Evolutionary conservation across 768 basidiomycete species (phyloP), one percentile per base, ranked within the genome.

Genomic region (Leccinum arenicola): DNA sequence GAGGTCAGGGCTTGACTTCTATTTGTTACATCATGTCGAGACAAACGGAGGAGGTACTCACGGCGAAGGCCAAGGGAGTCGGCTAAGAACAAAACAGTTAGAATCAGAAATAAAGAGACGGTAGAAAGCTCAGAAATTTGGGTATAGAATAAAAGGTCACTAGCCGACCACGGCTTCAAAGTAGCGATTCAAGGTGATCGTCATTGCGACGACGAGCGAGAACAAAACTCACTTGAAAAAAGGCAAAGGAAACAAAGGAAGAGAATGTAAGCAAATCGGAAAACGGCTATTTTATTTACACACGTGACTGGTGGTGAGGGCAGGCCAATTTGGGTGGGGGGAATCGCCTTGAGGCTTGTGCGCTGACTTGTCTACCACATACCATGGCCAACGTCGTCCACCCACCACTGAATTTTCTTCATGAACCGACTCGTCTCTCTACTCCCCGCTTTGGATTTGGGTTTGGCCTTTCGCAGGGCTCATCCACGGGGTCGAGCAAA

Each of bases 1-100:
- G 74, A 76, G 78, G 73, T 92, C 85, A 87, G 90, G 77, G 89
- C 90, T 93, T 92, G 90, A 92, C 90, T 91, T 88, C 89, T 92
- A 83, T 84, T 78, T 84, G 70, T 80, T 84, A 79, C 66, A 90
- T 88, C 90, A 84, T 67, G 75, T 65, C 60, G 65, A 57, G 57
- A 12, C 11, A 7, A 54, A 52, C 6, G 62, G 61, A 43, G 65
- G 48, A 52, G 4, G 8, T 21, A 73, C 81, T 80, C 73, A 82
- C 81, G 49, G 48, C 4, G 17, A 17, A 12, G 25, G 3, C 40
- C 31, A 36, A 21, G 9, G 10, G 23, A 55, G 12, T 27, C 17
- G 49, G 33, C 21, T 50, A 11, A 48, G 47, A 19, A 3, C n/a
- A 27, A 35, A 17, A 45, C 0, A 4, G 60, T 65, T n/a, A 74